A percentile compares a stretch with the other conserved stretches of the same genome.
These are phyloP conservation scores for Corymbia calophylla DNA, from an alignment of 441 rosid species.

Conservation along the genomic window DNA sequence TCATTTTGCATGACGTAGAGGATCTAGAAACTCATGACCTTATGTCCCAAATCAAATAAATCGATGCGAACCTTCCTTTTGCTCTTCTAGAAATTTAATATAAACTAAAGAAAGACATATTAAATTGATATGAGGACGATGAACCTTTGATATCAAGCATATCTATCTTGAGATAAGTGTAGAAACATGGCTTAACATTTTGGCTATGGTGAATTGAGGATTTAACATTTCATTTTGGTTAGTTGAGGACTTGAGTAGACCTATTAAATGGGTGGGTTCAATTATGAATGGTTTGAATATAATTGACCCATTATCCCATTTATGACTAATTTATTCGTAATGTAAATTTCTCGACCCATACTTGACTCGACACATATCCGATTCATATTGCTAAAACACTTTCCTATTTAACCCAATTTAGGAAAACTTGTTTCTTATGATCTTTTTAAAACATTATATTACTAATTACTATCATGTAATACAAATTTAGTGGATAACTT, in stretches of 20 bases:
- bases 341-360: too few relatives aligned
- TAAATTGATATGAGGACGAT: background rate
- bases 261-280: background rate
- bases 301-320: too few relatives aligned
- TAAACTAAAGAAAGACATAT: background rate
- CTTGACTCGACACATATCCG: background rate
- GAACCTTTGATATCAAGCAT: background rate
- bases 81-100: background rate
- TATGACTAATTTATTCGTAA: background rate
- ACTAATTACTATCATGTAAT: background rate
- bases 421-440: background rate
- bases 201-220: background rate
- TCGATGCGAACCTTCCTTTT: background rate
- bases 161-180: background rate
- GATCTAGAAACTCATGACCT: background rate
- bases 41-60: background rate
- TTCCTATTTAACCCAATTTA: background rate
- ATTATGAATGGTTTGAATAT: fast-evolving
- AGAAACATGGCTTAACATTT: background rate
- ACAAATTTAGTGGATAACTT: background rate
- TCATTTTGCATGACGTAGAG: background rate
- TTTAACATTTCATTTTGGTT: background rate
- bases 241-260: background rate
- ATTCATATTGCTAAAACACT: background rate
- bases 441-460: too few relatives aligned